Evolutionary conservation across 2,329 filamentous ascomycete species (phyloP), one percentile per base, ranked within the genome.

Genomic region (Thelonectria discophora): DNA sequence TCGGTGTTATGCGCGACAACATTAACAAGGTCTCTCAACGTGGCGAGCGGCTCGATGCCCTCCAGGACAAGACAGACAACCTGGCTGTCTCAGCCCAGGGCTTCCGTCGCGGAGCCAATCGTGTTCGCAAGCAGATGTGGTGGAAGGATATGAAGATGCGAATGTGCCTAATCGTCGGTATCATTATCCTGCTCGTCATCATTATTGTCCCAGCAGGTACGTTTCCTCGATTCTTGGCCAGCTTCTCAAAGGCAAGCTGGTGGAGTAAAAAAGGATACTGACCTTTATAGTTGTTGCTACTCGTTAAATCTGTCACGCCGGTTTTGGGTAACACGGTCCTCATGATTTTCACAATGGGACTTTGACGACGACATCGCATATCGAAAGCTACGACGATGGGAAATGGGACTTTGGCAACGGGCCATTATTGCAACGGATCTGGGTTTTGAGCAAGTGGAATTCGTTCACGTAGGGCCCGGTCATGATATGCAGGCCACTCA

Each of bases 81-180:
- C 86, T 99, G 70, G 94, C 94, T 63, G 88, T 90, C 66, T 97
- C 94, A 37, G 94, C 95, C 62, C 93, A 97, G 79, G 93, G 93
- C 65, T 99, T 99, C 87, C 92, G 94, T 74, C 90, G 94, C 70
- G 94, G 95, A 68, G 95, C 96, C 80, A 99, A 98, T 84, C 86
- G 93, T 73, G 94, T 99, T 72, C 89, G 95, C 79, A 94, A 94
- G 85, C 90, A 97, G 80, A 98, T 98, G 94, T 98, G 94, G 94
- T 98, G 94, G 94, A 98, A 98, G 87, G 94, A 98, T 76, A 97
- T 97, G 93, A 98, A 98, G 88, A 99, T 99, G 95, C 90, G 95
- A 79, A 95, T 97, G 85, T 98, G 94, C 82, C 84, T 99, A 72
- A 91, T 97, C 76, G 85, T 89, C 62, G 95, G 94, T 74, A 91